phyloP scores from a whole-genome alignment of 306 rosid species.

The Sophora flavescens region DNA sequence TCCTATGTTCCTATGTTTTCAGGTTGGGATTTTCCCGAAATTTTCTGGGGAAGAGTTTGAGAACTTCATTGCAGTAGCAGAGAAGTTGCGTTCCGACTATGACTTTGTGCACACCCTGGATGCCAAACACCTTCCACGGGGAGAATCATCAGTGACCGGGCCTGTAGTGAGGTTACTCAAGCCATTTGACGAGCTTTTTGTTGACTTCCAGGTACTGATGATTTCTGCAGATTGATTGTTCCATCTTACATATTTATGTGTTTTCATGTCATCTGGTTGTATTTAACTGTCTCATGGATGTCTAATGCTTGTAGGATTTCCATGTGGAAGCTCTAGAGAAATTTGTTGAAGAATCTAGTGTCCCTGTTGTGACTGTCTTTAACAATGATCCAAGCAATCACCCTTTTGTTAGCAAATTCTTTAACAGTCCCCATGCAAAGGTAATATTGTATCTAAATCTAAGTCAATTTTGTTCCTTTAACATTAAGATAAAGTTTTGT shows the following conservation, averaged over 20 bases:
- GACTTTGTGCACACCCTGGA: constrained; percentile 84
- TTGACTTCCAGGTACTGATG: constrained; percentile 72
- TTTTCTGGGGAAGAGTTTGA: constrained; percentile 86
- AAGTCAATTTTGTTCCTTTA: constrained; percentile 19
- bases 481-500: background rate
- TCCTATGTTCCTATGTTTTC: constrained; percentile 37
- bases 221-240: constrained; percentile 14
- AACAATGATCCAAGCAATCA: constrained; percentile 80
- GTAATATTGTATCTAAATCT: constrained; percentile 51
- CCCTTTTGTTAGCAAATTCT: constrained; percentile 73
- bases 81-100: constrained; percentile 87
- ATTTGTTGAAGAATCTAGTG: constrained; percentile 69
- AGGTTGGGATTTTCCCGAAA: constrained; percentile 86
- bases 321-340: constrained; percentile 73
- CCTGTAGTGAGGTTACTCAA: constrained; percentile 83
- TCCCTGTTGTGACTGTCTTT: constrained; percentile 69
- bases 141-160: constrained; percentile 81
- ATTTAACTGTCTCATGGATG: constrained; percentile 5
- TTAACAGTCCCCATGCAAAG: constrained; percentile 66
- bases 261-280: background rate
- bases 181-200: constrained; percentile 93
- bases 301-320: constrained; percentile 68
- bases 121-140: constrained; percentile 90
- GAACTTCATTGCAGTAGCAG: constrained; percentile 65
- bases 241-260: background rate